Percentiles rank a stretch among this genome's conserved stretches.
Conservation (phyloP, 257 asterid genomes). For the Agastache rugosa region DNA sequence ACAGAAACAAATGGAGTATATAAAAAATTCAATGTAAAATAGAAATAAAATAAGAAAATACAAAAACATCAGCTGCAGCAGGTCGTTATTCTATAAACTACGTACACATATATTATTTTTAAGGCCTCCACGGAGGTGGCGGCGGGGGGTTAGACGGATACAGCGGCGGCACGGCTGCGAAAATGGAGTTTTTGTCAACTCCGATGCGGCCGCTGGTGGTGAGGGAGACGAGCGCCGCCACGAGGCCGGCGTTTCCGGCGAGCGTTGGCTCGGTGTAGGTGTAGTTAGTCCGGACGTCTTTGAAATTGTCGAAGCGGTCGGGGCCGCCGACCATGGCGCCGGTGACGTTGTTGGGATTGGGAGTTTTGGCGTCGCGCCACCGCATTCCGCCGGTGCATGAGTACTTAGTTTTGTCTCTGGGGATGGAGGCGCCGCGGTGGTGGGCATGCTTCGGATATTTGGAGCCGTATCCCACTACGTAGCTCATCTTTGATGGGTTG, state of each 20-base stretch:
- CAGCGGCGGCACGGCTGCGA: slow-evolving; percentile 77
- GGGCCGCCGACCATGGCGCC: slow-evolving; percentile 98
- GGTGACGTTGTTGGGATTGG: slow-evolving; percentile 66
- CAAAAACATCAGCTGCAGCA: too few species aligned
- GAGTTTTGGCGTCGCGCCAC: slow-evolving; percentile 63
- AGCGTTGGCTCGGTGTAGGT: slow-evolving; percentile 88
- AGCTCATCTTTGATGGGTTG: slow-evolving; percentile 82
- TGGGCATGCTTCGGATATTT: slow-evolving; percentile 75
- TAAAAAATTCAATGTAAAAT: too few species aligned
- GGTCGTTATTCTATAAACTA: too few species aligned
- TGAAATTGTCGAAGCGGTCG: slow-evolving; percentile 70
- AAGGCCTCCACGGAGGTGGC: slow-evolving; percentile 83
- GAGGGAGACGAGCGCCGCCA: slow-evolving; percentile 82
- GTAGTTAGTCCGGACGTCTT: slow-evolving; percentile 62
- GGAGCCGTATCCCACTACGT: slow-evolving; percentile 73
- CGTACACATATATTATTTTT: background rate
- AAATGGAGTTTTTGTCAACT: slow-evolving; percentile 68
- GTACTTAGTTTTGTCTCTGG: slow-evolving; percentile 52
- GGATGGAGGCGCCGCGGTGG: slow-evolving; percentile 93
- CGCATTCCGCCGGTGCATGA: slow-evolving; percentile 79
- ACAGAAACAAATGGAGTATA: too few species aligned
- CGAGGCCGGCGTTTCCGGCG: slow-evolving; percentile 91
- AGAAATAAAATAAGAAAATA: too few species aligned
- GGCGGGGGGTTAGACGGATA: slow-evolving; percentile 74
- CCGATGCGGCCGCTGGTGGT: slow-evolving; percentile 60